These are phyloP conservation scores for Cladosporium sp. DNA, from an alignment of 2,329 filamentous ascomycete genomes.

Conservation along the genomic window DNA sequence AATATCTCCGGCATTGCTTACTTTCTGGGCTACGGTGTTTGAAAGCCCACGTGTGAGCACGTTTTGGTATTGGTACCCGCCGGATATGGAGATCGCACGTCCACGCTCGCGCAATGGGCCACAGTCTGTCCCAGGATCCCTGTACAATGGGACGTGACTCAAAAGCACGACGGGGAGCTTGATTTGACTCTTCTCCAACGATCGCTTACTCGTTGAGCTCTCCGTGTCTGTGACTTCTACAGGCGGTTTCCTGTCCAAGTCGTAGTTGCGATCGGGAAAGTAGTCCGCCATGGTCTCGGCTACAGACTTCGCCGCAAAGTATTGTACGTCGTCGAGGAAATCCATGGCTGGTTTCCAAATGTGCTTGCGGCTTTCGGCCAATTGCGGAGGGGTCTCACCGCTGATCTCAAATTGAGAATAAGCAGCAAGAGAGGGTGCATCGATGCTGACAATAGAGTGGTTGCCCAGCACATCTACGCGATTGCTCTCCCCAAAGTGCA, in stretches of 20 bases:
- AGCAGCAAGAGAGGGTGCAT: constrained; percentile 82
- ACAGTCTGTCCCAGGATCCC: constrained; percentile 75
- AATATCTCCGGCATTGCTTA: constrained; percentile 60
- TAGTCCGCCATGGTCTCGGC: constrained; percentile 53
- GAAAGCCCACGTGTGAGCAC: constrained; percentile 76
- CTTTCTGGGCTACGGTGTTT: constrained; percentile 63
- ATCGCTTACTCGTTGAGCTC: no score
- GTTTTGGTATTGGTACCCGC: constrained; percentile 95
- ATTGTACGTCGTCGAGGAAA: constrained; percentile 65
- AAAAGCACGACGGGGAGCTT: constrained; percentile 84
- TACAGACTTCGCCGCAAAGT: constrained; percentile 60
- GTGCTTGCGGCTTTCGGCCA: constrained; percentile 17
- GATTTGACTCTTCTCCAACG: constrained; percentile 13
- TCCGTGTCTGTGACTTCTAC: not conserved
- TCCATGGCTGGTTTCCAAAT: constrained; percentile 72
- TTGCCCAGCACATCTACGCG: constrained; percentile 87
- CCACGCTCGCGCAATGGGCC: constrained; percentile 79
- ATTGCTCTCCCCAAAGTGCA: constrained; percentile 88
- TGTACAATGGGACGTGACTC: constrained; percentile 84
- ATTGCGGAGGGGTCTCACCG: constrained; percentile 46
- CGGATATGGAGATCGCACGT: constrained; percentile 71
- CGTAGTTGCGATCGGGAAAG: constrained; percentile 31
- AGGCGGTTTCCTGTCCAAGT: not conserved
- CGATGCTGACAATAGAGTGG: constrained; percentile 89
- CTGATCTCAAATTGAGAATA: constrained; percentile 51